Percentiles rank a stretch among this genome's conserved stretches.
Conservation (phyloP, 2,329 filamentous ascomycete species). For the Trichoderma afroharzianum region DNA sequence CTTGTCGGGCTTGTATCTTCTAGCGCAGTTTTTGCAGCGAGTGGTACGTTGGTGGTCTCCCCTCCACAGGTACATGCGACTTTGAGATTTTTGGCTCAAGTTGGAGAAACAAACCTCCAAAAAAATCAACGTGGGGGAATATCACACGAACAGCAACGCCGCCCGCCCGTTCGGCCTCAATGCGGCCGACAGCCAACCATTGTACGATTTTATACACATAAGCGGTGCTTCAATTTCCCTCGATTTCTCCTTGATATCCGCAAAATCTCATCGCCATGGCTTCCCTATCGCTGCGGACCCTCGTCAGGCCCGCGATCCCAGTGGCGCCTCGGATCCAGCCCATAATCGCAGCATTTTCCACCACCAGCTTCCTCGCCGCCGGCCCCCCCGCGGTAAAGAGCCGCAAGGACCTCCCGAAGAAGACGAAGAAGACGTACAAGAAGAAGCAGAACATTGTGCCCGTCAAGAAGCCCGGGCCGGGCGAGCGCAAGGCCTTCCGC, state of each 20-base stretch:
- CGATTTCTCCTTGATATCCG: neutral
- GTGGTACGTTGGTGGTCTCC: neutral
- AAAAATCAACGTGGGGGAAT: slow-evolving; percentile 12
- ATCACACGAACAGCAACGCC: slow-evolving; percentile 20
- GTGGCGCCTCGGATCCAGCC: slow-evolving; percentile 33
- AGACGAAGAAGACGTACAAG: slow-evolving; percentile 51
- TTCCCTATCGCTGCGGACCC: slow-evolving; percentile 41
- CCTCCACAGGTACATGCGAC: slow-evolving; percentile 1
- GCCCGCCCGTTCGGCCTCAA: slow-evolving; percentile 29
- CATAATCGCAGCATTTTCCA: slow-evolving; percentile 42
- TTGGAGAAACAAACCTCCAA: slow-evolving; percentile 21
- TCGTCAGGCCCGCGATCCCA: slow-evolving; percentile 35
- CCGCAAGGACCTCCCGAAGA: slow-evolving; percentile 34
- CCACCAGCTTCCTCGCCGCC: slow-evolving; percentile 27
- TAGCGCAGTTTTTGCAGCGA: neutral
- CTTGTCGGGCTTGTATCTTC: neutral
- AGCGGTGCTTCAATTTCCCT: neutral
- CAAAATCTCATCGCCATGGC: slow-evolving; percentile 31
- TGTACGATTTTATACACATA: neutral
- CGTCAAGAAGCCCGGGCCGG: slow-evolving; percentile 59
- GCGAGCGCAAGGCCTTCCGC: slow-evolving; percentile 81
- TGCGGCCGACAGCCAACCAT: slow-evolving; percentile 24
- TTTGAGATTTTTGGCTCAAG: slow-evolving; percentile 16
- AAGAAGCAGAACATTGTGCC: slow-evolving; percentile 42
- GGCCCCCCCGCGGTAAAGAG: slow-evolving; percentile 32